Evolutionary conservation across 2,329 filamentous ascomycete genomes (phyloP).

Genomic region (Cyanodermella asteris): DNA sequence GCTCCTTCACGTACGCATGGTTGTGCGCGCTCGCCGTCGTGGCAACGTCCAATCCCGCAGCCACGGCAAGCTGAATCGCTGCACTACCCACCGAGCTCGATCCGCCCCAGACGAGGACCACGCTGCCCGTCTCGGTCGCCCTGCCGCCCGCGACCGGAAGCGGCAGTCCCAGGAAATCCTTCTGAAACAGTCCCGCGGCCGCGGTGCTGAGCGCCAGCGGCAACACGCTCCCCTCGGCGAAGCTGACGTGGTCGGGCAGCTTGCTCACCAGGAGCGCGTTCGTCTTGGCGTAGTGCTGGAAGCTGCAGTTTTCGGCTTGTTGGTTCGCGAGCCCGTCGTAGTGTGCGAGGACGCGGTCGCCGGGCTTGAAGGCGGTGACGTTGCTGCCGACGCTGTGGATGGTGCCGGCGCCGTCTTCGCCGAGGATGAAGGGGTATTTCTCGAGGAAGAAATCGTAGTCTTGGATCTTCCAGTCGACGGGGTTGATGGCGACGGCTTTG

Average conservation of each 20-base stretch:
- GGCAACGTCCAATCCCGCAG: conserved; percentile 3
- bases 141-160: no score
- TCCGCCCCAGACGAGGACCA: conserved; percentile 6
- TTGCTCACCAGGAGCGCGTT: no score
- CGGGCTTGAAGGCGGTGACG: conserved; percentile 8
- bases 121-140: not conserved
- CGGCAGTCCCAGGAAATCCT: conserved; percentile 1
- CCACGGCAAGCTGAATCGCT: conserved; percentile 4
- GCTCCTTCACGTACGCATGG: conserved; percentile 7
- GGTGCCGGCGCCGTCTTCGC: conserved; percentile 6
- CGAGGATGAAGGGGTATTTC: conserved; percentile 6
- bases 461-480: conserved; percentile 13
- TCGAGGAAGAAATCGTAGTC: conserved; percentile 3
- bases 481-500: conserved; percentile 17
- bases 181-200: conserved; percentile 1
- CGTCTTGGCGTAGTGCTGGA: not conserved
- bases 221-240: conserved; percentile 9
- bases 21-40: conserved; percentile 6
- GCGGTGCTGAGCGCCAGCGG: conserved; percentile 8
- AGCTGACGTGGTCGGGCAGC: conserved; percentile 9
- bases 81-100: conserved; percentile 3
- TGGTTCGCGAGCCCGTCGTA: not conserved
- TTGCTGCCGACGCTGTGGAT: conserved; percentile 5
- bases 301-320: not conserved
- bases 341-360: no score